A percentile compares a stretch with the other conserved stretches of the same genome.
These are phyloP conservation scores for Arabidopsis suecica DNA, from an alignment of 345 rosid genomes.

Conservation along the genomic window DNA sequence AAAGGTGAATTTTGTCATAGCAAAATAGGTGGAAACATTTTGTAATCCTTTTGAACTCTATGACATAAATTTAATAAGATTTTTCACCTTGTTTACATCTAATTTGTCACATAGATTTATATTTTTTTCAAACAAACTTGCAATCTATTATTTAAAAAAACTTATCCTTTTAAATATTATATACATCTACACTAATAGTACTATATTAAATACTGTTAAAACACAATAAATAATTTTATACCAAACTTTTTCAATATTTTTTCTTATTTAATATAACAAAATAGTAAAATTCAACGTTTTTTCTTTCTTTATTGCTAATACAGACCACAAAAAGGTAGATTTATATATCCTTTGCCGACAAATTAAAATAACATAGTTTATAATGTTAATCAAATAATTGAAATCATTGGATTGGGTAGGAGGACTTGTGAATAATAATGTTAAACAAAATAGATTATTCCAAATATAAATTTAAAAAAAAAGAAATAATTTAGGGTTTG, in stretches of 20 bases:
- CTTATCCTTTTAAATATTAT: too few species aligned
- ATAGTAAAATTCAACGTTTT: background rate
- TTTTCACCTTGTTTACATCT: too few species aligned
- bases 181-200: background rate
- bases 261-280: background rate
- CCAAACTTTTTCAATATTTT: background rate
- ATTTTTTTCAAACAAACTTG: too few species aligned
- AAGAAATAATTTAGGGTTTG: slow-evolving; percentile 32
- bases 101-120: too few species aligned
- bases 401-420: slow-evolving; percentile 13
- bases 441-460: background rate
- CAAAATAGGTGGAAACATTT: too few species aligned
- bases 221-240: background rate
- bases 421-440: background rate
- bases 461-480: background rate
- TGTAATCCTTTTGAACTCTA: too few species aligned
- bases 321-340: background rate
- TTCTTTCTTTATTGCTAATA: background rate
- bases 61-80: too few species aligned
- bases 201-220: background rate
- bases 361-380: too few species aligned
- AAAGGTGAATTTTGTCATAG: too few species aligned
- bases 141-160: too few species aligned
- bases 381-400: background rate
- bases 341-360: slow-evolving; percentile 23